Conservation (phyloP, 495 filamentous ascomycete genomes). For the Aspergillus incahuasiensis region DNA sequence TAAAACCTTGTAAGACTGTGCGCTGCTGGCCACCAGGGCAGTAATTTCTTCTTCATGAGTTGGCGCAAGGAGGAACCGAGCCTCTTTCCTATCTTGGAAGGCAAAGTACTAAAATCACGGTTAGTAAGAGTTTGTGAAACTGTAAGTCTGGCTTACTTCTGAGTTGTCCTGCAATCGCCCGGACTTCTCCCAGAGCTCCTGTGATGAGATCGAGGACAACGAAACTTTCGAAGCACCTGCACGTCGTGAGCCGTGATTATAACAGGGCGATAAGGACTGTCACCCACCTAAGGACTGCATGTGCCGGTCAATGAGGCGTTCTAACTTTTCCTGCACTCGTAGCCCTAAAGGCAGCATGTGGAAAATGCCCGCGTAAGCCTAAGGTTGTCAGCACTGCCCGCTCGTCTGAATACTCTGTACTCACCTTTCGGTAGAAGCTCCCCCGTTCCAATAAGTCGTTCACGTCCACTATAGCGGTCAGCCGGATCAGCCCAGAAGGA, state of each 20-base stretch:
- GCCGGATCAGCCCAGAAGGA: background rate
- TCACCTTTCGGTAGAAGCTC: conserved; percentile 75
- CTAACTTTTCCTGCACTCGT: conserved; percentile 84
- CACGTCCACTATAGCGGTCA: conserved; percentile 49
- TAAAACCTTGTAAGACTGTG: conserved; percentile 83
- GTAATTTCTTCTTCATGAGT: conserved; percentile 99
- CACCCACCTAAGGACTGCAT: conserved; percentile 70
- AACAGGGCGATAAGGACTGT: background rate
- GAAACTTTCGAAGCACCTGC: conserved; percentile 82
- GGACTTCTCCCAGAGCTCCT: conserved; percentile 74
- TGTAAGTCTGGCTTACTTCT: conserved; percentile 46
- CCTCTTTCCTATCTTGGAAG: conserved; percentile 73
- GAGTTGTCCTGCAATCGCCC: conserved; percentile 55
- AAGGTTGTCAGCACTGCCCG: background rate
- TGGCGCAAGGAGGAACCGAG: conserved; percentile 73
- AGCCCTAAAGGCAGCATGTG: conserved; percentile 89
- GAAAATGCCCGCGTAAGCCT: conserved; percentile 87
- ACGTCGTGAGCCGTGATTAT: conserved; percentile 14
- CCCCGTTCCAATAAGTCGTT: conserved; percentile 71
- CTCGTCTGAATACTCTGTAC: conserved; percentile 9
- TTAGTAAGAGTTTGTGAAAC: conserved; percentile 10
- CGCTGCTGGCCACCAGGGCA: conserved; percentile 60
- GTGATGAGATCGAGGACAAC: conserved; percentile 80
- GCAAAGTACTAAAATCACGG: conserved; percentile 63
- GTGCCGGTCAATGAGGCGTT: conserved; percentile 78